Conservation (phyloP, 176 grass and related monocot species). For the Pontederia paniculata region DNA sequence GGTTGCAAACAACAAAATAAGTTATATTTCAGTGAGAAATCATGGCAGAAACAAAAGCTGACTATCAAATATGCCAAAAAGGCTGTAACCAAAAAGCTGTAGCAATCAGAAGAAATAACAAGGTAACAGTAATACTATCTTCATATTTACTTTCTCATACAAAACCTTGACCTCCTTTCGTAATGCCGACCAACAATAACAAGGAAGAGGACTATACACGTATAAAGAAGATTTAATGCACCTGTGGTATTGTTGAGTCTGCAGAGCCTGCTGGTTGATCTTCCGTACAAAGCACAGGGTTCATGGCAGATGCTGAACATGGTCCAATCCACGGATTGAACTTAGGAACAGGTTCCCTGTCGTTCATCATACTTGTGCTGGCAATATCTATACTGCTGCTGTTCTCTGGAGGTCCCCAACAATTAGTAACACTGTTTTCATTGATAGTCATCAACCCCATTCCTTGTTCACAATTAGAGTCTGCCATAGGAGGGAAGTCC, state of each 20-base stretch:
- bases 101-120: no score
- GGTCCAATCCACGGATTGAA: constrained; percentile 40
- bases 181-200: no score
- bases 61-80: no score
- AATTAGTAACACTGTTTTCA: constrained; percentile 40
- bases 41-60: no score
- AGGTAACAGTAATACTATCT: no score
- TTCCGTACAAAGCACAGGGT: constrained; percentile 26
- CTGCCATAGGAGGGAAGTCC: constrained; percentile 49
- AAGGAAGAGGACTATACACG: no score
- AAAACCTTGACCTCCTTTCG: no score
- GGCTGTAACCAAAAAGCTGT: no score
- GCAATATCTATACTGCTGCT: constrained; percentile 31
- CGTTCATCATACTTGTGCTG: constrained; percentile 14
- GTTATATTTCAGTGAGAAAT: no score
- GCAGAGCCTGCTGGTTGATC: constrained; percentile 21
- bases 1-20: no score
- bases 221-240: constrained; percentile 18
- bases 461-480: constrained; percentile 48
- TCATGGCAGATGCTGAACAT: constrained; percentile 30
- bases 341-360: constrained; percentile 29
- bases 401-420: constrained; percentile 27
- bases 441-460: constrained; percentile 89
- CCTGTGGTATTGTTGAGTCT: constrained; percentile 36
- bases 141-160: no score